Base-by-base conservation (phyloP, 805 yeast species). In the Ogataea chonburiensis region DNA sequence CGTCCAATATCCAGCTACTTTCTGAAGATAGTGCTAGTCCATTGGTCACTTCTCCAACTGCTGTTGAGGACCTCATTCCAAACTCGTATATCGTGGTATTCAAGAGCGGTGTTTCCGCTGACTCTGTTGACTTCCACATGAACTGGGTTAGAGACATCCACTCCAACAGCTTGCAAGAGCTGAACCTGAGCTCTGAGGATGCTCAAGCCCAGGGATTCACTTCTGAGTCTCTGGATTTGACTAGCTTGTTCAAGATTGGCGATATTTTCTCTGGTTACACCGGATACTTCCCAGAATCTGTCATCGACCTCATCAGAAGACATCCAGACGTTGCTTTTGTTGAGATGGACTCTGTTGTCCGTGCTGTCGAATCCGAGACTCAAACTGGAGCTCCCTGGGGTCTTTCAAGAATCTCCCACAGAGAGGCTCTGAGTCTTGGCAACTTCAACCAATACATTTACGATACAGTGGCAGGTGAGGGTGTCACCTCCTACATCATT, bases 311-410 rank as follows among this genome's bases (percentile, higher is more conserved):
- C 53, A 78, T 93, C 52, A 66, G 73, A 46, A 62, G 65, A 37
- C 68, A 73, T 49, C 79, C 80, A 5, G 67, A 68, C 30, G 78
- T 79, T 34, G 73, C 73, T 18, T 68, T 69, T 45, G 70, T 86
- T 42, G 96, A 86, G 67, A 64, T 68, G 53, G 95, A 86, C 57
- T 80, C 89, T 1, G 62, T 70, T 44, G 95, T 86, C 37, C 65
- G 69, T 44, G 77, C 87, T 18, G 67, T 66, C 34, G 81, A 77
- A 50, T 71, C 79, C 34, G 75, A 78, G 43, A 72, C 76, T 42
- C 93, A 87, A 67, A 73, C 75, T 47, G 88, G 88, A 45, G 89
- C 95, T 18, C 95, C 96, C 30, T 88, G 96, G 96, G 96, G 96
- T 53, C 73, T 88, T 46, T 85, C 95, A 17, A 77, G 96, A 70